Percentiles rank a stretch among this genome's conserved stretches.
Conservation (phyloP, 176 grass and related monocot species). For the Eremochloa ophiuroides region DNA sequence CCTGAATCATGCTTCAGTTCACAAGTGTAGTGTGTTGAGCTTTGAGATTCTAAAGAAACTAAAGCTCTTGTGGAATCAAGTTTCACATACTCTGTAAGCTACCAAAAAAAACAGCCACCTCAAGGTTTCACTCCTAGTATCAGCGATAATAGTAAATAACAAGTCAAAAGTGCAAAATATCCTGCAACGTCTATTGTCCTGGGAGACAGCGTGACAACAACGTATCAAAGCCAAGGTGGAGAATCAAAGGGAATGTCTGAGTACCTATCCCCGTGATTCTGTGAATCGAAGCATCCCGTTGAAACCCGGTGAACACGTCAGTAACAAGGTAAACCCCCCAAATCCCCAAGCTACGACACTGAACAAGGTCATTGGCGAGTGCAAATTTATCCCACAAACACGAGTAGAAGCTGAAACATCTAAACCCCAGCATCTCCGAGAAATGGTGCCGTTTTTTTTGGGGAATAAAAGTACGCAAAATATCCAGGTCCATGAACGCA, state of each 20-base stretch:
- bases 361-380: background rate
- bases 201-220: background rate
- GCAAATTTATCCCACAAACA: background rate
- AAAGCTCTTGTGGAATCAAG: background rate
- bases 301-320: background rate
- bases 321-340: background rate
- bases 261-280: background rate
- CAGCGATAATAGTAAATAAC: background rate
- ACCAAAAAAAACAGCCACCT: background rate
- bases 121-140: background rate
- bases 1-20: background rate
- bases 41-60: background rate
- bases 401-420: background rate
- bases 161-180: background rate
- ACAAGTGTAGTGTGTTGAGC: background rate
- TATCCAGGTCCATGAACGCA: background rate
- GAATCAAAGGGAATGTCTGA: background rate
- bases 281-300: constrained; percentile 7
- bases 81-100: background rate
- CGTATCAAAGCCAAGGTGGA: background rate
- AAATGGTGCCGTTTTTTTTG: background rate
- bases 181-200: background rate
- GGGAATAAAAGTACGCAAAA: background rate
- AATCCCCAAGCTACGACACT: background rate
- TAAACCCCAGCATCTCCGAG: background rate